These are phyloP conservation scores for Solanum lycopersicoides DNA, from an alignment of 257 asterid species.

Conservation along the genomic window DNA sequence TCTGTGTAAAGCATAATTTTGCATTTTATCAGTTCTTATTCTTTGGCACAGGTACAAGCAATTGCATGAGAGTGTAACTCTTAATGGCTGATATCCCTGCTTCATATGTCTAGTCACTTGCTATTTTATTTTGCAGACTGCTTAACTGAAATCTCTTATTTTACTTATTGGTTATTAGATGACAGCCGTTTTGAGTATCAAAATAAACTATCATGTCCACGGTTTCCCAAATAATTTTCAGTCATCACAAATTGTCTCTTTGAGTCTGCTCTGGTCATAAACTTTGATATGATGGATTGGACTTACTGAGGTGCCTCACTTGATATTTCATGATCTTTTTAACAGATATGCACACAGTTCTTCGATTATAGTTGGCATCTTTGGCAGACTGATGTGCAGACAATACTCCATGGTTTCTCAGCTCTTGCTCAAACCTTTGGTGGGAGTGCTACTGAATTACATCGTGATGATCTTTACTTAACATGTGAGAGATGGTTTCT, in stretches of 20 bases:
- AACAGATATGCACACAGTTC: constrained; percentile 83
- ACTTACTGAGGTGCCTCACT: constrained; percentile 3
- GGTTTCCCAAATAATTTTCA: background rate
- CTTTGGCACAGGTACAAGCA: background rate
- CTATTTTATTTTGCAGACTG: background rate
- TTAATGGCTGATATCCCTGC: background rate
- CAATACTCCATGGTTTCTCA: constrained; percentile 67
- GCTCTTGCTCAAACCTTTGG: constrained; percentile 58
- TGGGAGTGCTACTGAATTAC: constrained; percentile 36
- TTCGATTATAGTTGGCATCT: constrained; percentile 98
- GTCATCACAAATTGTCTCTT: background rate
- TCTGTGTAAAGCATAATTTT: background rate
- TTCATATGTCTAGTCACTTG: background rate
- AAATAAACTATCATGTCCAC: background rate
- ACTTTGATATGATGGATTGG: background rate
- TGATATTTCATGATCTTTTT: constrained; percentile 14
- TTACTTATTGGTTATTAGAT: background rate
- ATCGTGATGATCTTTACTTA: constrained; percentile 63
- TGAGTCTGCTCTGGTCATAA: constrained; percentile 4
- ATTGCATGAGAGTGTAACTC: background rate
- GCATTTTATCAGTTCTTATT: background rate
- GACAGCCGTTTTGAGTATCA: background rate
- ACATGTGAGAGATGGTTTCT: constrained; percentile 96
- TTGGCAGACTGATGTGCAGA: constrained; percentile 89
- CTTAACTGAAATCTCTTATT: background rate